Evolutionary conservation across 768 basidiomycete genomes (phyloP), one percentile per base, ranked within the genome.

Genomic region (Mycena sanguinolenta): DNA sequence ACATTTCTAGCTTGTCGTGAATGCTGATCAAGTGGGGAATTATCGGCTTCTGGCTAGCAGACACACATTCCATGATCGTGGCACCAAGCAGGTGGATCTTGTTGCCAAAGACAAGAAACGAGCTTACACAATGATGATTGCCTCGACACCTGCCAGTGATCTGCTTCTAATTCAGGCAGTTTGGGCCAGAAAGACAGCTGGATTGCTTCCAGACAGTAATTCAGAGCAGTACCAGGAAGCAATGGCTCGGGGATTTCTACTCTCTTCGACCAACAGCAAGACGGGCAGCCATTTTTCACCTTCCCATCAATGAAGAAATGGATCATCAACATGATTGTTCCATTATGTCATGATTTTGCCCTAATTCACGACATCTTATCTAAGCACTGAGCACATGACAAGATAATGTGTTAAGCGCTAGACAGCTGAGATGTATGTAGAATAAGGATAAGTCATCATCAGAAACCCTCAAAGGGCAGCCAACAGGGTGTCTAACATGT

Each of bases 101-200:
- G 42, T 75, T 64, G 66, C 58, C 5, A 58, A 52, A 25, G 66
- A 67, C 28, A 59, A 67, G 17, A 67, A 77, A 59, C 71, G 66
- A 8, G 75, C 76, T 0, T 79, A 64, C 50, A 79, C 77, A 5
- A 21, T 78, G 7, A 65, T 77, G 27, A 66, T 77, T 0, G 60
- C 76, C 2, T 69, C 68, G 12, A 71, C 68, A 0, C 52, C 67
- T 1, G 63, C 67, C 7, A 76, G 77, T 0, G 65, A 65, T 2
- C 58, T 77, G 10, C 57, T 80, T 0, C 77, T 75, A 4, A 75
- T 77, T 55, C 79, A 80, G 39, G 67, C 70, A 8, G 65, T 79
- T 16, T 79, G 64, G 65, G 49, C n/a, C 0, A 75, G 77, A 0
- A 53, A 58, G 3, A 63, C 65, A 0, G 14, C 17, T 5, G 42